phyloP scores from a whole-genome alignment of 176 grass and related monocot species.

The Saccharum spontaneum region DNA sequence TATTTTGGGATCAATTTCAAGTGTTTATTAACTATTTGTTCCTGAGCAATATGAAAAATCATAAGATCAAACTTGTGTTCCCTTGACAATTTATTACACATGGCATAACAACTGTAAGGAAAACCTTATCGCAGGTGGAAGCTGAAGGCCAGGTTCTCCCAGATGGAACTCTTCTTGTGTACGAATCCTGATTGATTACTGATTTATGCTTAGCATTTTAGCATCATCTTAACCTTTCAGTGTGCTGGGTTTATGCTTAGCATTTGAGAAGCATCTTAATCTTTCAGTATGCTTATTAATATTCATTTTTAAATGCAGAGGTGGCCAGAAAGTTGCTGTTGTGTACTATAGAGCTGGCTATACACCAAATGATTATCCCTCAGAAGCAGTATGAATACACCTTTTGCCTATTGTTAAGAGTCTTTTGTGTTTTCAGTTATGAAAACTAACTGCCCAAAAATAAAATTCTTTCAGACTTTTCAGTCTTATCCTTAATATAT shows the following conservation, averaged over 20 bases:
- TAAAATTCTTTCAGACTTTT: neutral
- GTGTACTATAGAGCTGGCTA: constrained; percentile 97
- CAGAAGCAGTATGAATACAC: constrained; percentile 70
- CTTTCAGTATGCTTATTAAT: constrained; percentile 22
- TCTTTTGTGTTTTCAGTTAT: neutral
- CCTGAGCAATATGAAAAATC: neutral
- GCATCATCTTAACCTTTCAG: neutral
- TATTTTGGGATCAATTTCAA: constrained; percentile 2
- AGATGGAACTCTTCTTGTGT: constrained; percentile 84
- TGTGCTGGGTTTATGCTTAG: neutral
- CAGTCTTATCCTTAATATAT: neutral
- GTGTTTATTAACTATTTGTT: neutral
- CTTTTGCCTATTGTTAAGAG: neutral
- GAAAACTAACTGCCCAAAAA: neutral
- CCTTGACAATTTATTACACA: constrained; percentile 78
- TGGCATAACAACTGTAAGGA: constrained; percentile 82
- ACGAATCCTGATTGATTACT: constrained; percentile 34
- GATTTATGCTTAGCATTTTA: neutral
- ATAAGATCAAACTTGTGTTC: constrained; percentile 20
- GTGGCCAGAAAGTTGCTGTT: constrained; percentile 60
- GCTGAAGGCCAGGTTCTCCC: constrained; percentile 72
- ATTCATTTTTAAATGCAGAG: constrained; percentile 49
- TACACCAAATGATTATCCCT: constrained; percentile 97
- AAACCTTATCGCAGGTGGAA: constrained; percentile 89
- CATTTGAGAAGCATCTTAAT: neutral